Percentiles rank a stretch among this genome's conserved stretches.
Evolutionary conservation across 2,329 filamentous ascomycete genomes (phyloP).

Genomic region (Raffaelea ambrosiae): DNA sequence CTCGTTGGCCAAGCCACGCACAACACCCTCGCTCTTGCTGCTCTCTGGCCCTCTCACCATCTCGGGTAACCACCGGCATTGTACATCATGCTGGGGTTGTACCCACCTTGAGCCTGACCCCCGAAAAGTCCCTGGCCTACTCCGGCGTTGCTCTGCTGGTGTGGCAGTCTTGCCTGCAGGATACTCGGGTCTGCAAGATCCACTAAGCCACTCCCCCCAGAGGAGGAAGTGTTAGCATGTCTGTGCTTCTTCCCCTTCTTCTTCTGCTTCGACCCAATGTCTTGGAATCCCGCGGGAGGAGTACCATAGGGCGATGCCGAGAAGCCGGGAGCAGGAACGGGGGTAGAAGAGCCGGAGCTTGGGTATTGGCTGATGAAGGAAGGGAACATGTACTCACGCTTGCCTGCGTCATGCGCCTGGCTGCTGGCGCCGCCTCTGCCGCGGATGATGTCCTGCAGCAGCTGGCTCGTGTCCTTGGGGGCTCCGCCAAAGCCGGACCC

Average conservation of each 20-base stretch:
- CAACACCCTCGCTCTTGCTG: not conserved
- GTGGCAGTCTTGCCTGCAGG: slow-evolving; percentile 93
- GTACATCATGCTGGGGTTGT: slow-evolving; percentile 82
- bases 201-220: slow-evolving; percentile 96
- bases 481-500: slow-evolving; percentile 58
- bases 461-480: slow-evolving; percentile 66
- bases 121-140: slow-evolving; percentile 85
- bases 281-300: slow-evolving; percentile 79
- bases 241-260: slow-evolving; percentile 99
- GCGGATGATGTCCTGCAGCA: slow-evolving; percentile 76
- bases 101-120: slow-evolving; percentile 90
- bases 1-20: not conserved
- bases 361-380: slow-evolving; percentile 85
- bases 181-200: slow-evolving; percentile 99
- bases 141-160: slow-evolving; percentile 71
- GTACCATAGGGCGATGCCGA: slow-evolving; percentile 85
- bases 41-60: slow-evolving; percentile 44
- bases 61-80: slow-evolving; percentile 59
- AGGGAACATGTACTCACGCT: slow-evolving; percentile 93
- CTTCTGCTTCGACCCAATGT: slow-evolving; percentile 94
- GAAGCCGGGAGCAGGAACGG: slow-evolving; percentile 84
- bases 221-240: slow-evolving; percentile 99
- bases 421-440: slow-evolving; percentile 51
- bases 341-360: slow-evolving; percentile 70
- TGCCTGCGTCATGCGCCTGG: slow-evolving; percentile 75